Evolutionary conservation across 1,139 yeast species (phyloP).

Genomic region (Candida anutae): DNA sequence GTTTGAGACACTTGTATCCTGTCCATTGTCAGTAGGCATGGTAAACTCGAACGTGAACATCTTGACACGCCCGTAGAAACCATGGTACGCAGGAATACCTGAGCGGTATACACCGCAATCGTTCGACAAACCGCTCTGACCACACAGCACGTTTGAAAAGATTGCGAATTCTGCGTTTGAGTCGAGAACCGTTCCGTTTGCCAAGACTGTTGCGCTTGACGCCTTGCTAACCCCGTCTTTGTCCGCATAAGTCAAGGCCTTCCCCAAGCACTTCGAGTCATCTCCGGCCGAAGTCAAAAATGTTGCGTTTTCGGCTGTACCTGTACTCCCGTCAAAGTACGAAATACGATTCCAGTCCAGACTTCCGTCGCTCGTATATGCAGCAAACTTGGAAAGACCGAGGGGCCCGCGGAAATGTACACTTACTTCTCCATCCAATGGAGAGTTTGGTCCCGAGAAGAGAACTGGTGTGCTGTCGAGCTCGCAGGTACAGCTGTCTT

Average conservation of each 20-base stretch:
- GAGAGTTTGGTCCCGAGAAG: conserved; percentile 73
- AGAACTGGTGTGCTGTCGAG: conserved; percentile 44
- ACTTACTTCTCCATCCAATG: conserved; percentile 81
- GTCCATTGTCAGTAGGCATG: conserved; percentile 67
- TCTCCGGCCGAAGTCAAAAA: conserved; percentile 83
- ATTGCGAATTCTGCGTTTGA: conserved; percentile 76
- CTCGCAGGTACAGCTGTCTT: conserved; percentile 54
- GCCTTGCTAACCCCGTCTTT: conserved; percentile 68
- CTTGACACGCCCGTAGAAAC: conserved; percentile 72
- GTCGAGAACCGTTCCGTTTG: conserved; percentile 47
- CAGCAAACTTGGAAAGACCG: conserved; percentile 68
- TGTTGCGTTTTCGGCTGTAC: conserved; percentile 54
- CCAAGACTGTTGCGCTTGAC: conserved; percentile 50
- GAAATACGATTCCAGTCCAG: conserved; percentile 72
- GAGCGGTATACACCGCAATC: conserved; percentile 85
- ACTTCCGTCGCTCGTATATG: conserved; percentile 22
- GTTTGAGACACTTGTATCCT: conserved; percentile 36
- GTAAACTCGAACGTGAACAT: conserved; percentile 84
- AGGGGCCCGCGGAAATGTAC: conserved; percentile 95
- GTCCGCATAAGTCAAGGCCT: conserved; percentile 75
- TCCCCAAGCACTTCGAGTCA: conserved; percentile 72
- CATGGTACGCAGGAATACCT: conserved; percentile 88
- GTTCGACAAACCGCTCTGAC: conserved; percentile 32
- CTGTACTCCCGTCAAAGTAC: conserved; percentile 51
- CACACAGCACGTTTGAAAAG: conserved; percentile 64